These are phyloP conservation scores for Thalassiosira profunda DNA, from an alignment of 108 stramenopile genomes.

Conservation along the genomic window DNA sequence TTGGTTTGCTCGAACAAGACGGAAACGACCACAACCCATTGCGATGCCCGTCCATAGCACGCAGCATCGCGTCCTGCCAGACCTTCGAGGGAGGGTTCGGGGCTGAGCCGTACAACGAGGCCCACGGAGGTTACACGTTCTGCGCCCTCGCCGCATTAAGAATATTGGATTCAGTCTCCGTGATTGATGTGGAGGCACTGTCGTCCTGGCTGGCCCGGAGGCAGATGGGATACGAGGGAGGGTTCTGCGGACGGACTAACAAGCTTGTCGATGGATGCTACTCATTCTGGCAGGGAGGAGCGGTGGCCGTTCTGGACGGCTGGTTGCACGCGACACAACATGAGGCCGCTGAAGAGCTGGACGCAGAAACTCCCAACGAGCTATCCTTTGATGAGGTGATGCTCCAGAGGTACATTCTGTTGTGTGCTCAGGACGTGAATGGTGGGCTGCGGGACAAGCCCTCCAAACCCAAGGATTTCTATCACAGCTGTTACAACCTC, in stretches of 20 bases:
- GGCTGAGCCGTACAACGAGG: slow-evolving; percentile 95
- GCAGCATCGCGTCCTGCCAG: slow-evolving; percentile 84
- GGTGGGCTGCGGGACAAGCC: slow-evolving; percentile 98
- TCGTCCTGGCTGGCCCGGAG: slow-evolving; percentile 84
- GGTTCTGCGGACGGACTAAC: slow-evolving; percentile 96
- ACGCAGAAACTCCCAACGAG: background rate
- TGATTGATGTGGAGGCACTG: slow-evolving; percentile 67
- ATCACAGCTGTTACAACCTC: slow-evolving; percentile 99
- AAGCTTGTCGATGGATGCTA: slow-evolving; percentile 99
- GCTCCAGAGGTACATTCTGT: slow-evolving; percentile 95
- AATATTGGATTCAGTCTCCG: slow-evolving; percentile 39
- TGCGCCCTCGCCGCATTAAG: slow-evolving; percentile 93
- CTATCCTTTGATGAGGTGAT: slow-evolving; percentile 70
- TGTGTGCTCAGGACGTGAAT: slow-evolving; percentile 96
- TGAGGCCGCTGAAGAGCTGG: background rate
- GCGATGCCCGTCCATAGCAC: slow-evolving; percentile 8
- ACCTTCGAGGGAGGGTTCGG: slow-evolving; percentile 98
- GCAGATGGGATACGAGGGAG: slow-evolving; percentile 95
- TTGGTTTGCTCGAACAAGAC: slow-evolving; percentile 32
- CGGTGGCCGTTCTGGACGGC: slow-evolving; percentile 73
- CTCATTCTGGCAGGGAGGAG: slow-evolving; percentile 98
- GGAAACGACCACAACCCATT: slow-evolving; percentile 22
- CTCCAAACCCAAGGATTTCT: slow-evolving; percentile 93
- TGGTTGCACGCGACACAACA: slow-evolving; percentile 18
- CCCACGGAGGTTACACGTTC: slow-evolving; percentile 99